Evolutionary conservation across 805 yeast species (phyloP).

Genomic region (Lipomyces starkeyi): DNA sequence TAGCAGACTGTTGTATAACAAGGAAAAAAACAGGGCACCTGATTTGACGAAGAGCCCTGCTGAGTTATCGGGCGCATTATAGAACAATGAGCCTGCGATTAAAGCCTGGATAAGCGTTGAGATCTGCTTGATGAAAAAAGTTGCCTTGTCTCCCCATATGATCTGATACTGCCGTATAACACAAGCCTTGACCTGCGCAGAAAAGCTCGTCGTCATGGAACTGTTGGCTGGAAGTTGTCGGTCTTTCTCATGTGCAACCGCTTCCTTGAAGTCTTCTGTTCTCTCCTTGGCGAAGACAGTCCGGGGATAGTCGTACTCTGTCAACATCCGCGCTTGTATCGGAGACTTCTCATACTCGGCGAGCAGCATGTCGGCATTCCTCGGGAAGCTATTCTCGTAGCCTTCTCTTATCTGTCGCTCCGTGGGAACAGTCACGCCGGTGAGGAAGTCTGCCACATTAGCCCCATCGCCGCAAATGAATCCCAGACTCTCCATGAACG

Average conservation of each 20-base stretch:
- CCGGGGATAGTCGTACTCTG: conserved; percentile 57
- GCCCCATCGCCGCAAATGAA: conserved; percentile 61
- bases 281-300: neutral
- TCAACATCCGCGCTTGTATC: conserved; percentile 47
- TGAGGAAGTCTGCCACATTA: conserved; percentile 51
- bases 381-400: conserved; percentile 56
- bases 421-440: conserved; percentile 52
- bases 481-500: conserved; percentile 60
- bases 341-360: conserved; percentile 55
- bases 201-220: conserved; percentile 1
- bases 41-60: conserved; percentile 65
- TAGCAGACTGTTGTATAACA: conserved; percentile 53
- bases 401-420: conserved; percentile 55
- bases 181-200: neutral
- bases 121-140: conserved; percentile 1
- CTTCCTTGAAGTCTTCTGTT: neutral
- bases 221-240: neutral
- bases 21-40: conserved; percentile 65
- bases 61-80: conserved; percentile 56
- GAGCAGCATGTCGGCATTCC: conserved; percentile 50
- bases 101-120: conserved; percentile 53
- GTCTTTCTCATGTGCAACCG: conserved; percentile 2
- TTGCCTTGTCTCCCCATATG: conserved; percentile 12
- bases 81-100: conserved; percentile 65
- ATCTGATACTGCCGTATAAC: conserved; percentile 13